Conservation (phyloP, 768 basidiomycete genomes). For the Kondoa malvinella region DNA sequence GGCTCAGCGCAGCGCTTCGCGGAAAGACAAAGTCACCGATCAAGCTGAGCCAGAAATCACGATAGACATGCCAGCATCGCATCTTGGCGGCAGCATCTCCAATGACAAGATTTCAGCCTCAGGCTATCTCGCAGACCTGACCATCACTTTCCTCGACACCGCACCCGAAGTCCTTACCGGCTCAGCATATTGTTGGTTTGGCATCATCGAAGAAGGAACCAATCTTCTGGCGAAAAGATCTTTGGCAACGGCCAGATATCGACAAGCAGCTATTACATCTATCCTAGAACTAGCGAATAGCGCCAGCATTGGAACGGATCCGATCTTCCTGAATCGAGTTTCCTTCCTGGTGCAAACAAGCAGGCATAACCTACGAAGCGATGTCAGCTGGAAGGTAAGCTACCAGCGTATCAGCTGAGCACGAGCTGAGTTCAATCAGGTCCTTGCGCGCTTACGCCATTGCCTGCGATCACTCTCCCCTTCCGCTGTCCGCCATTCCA, state of each 20-base stretch:
- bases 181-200: conserved; percentile 20
- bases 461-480: no score
- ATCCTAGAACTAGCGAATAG: conserved; percentile 14
- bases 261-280: no score
- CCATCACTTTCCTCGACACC: conserved; percentile 22
- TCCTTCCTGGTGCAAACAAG: conserved; percentile 45
- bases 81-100: conserved; percentile 7
- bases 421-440: no score
- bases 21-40: not conserved
- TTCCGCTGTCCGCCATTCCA: no score
- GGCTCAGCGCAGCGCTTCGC: not conserved
- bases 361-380: conserved; percentile 41
- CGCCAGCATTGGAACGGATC: conserved; percentile 36
- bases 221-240: not conserved
- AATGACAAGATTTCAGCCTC: conserved; percentile 1
- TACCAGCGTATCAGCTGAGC: no score
- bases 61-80: conserved; percentile 12
- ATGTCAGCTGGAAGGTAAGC: conserved; percentile 53
- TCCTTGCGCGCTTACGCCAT: conserved; percentile 67
- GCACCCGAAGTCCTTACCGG: conserved; percentile 25
- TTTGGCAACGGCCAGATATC: conserved; percentile 14
- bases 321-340: conserved; percentile 64
- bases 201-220: conserved; percentile 12
- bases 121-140: conserved; percentile 9
- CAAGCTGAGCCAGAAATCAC: not conserved